phyloP scores from a whole-genome alignment of 306 rosid genomes.

The Vicia sativa region DNA sequence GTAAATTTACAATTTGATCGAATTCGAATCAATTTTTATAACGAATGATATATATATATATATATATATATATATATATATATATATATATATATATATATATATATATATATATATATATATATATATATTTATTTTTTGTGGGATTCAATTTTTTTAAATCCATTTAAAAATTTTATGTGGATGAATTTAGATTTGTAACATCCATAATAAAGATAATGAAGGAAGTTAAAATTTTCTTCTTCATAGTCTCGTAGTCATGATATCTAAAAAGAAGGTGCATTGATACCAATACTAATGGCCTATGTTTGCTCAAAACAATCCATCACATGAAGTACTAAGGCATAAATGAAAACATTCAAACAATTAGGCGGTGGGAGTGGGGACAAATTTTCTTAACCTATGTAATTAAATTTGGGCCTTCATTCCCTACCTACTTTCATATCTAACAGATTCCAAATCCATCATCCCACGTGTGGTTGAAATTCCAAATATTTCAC shows the following conservation, averaged over 20 bases:
- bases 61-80: too few species aligned
- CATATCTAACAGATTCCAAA: constrained; percentile 31
- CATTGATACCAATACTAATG: constrained; percentile 35
- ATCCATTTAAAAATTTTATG: too few species aligned
- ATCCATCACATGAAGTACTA: constrained; percentile 32
- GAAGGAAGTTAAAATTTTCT: too few species aligned
- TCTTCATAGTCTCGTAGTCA: not conserved
- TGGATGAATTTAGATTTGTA: too few species aligned
- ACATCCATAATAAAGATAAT: too few species aligned
- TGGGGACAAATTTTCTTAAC: constrained; percentile 42
- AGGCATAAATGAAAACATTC: constrained; percentile 43
- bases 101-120: too few species aligned
- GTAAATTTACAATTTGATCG: too few species aligned
- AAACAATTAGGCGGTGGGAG: constrained; percentile 40
- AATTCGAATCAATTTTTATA: too few species aligned
- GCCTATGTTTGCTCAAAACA: constrained; percentile 39
- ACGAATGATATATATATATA: too few species aligned
- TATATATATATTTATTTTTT: too few species aligned
- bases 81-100: too few species aligned
- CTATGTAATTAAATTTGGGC: constrained; percentile 37
- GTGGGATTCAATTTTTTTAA: too few species aligned
- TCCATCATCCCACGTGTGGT: constrained; percentile 61
- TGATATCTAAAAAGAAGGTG: constrained; percentile 24
- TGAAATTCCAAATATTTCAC: constrained; percentile 51
- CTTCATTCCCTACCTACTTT: constrained; percentile 34